Conservation (phyloP, 441 rosid species). For the Dalechampia spathulata region DNA sequence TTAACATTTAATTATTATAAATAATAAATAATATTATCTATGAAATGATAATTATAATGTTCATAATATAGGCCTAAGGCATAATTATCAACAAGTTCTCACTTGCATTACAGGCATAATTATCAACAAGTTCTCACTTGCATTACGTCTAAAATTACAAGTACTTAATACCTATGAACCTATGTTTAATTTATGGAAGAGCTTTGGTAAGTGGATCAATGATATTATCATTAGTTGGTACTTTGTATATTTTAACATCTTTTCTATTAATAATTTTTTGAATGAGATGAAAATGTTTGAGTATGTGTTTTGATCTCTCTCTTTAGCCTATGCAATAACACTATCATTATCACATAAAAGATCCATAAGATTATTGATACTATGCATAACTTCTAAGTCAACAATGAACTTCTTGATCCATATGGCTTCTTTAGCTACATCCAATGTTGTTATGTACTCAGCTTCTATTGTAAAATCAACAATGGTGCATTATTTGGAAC, state of each 20-base stretch:
- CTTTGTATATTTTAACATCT: neutral
- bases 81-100: neutral
- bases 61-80: too few relatives aligned
- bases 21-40: too few relatives aligned
- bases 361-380: neutral
- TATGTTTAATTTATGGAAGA: neutral
- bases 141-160: neutral
- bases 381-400: neutral
- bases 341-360: neutral
- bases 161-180: neutral
- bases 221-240: neutral
- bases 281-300: neutral
- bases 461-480: neutral
- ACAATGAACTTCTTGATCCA: neutral
- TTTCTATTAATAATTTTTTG: neutral
- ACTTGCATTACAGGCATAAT: neutral
- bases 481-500: neutral
- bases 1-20: too few relatives aligned
- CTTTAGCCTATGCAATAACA: neutral
- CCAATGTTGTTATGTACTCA: neutral
- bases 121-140: neutral
- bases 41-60: too few relatives aligned
- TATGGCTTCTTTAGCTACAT: neutral
- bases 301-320: neutral
- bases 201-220: neutral